Base-by-base conservation (phyloP, 306 rosid genomes). In the Quillaja saponaria region DNA sequence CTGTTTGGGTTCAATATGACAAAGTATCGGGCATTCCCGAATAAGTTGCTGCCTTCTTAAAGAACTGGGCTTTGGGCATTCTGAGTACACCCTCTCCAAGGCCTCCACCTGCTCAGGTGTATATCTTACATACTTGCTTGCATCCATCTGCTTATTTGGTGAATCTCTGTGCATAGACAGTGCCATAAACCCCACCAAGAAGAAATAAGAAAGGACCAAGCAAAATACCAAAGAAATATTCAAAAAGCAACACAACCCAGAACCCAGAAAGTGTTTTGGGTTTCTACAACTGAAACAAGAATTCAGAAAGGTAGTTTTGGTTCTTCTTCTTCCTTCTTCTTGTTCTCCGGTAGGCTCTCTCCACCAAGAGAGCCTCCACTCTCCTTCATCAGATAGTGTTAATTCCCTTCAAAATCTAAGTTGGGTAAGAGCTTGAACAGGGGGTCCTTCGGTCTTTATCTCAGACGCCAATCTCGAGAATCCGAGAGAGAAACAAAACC, bases 51-150 rank as follows among this genome's bases (percentile, higher is more conserved):
- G 98, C 55, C 98, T 88, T 60, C 94, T 81, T 61, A 88, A 42
- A 35, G 98, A 92, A 72, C 94, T 86, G 3, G 98, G 98, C 79
- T 92, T 92, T 0, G 98, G 98, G 50, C 98, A 92, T 68, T 92
- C 98, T 0, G 94, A 16, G 78, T 92, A 92, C 10, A 92, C 98
- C 68, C 96, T 88, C 68, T 92, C 98, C 82, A 88, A 74, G 13
- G 98, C 95, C 68, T 92, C 98, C 2, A 92, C 98, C 48, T 92
- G 98, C 64, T 92, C 96, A 15, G 98, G 95, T 0, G 98, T 92
- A 49, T 92, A 92, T 71, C 98, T 77, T 34, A 92, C 98, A 53
- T 92, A 92, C 85, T 92, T 92, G 71, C 86, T 86, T 0, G 85
- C 33, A 67, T 88, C 98, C 98, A 92, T 92, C 28, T 79, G 90